Evolutionary conservation across 768 basidiomycete species (phyloP), one percentile per base, ranked within the genome.

Genomic region (Tephrocybe sp.): DNA sequence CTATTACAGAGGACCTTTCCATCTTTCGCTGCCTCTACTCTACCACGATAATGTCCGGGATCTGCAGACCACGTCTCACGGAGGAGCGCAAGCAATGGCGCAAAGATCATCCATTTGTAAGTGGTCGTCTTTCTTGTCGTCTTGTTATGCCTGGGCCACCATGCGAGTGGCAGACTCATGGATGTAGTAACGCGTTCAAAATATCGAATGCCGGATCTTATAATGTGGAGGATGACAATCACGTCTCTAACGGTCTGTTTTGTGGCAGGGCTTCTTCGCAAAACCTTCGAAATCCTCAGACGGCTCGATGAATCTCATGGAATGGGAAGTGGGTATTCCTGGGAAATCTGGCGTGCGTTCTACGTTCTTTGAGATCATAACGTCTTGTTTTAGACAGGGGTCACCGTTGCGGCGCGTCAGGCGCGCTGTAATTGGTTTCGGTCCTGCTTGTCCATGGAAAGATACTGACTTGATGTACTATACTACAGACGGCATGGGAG

Each of bases 1-100:
- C 26, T 26, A 26, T 26, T 4, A 19, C 9, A 45, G 13, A 20
- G 22, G 9, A 5, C 20, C 36, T 13, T 45, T 33, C 42, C 51
- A 40, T 17, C 14, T 43, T 34, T 26, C 19, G 17, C 48, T 43
- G 10, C 39, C 23, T 26, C n/a, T 13, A 48, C 47, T 36, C 47
- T 19, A 39, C 23, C 41, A 40, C 6, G 45, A 43, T n/a, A 23
- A 92, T 93, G 92, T 87, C 92, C 46, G 93, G 92, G 54, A 96
- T 98, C 57, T 95, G 93, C 68, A 83, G 93, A 68, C 85, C 89
- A 32, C 87, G 97, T 62, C 78, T 99, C 13, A 83, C 93, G 23
- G 97, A 98, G 70, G 97, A 99, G 71, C 84, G 97, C 63, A 99
- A 99, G 72, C 92, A 95, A 63, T 99, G 97, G 97, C 74, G 97